These are phyloP conservation scores for Strigomonas galati DNA, from an alignment of 208 protist genomes.

Conservation along the genomic window DNA sequence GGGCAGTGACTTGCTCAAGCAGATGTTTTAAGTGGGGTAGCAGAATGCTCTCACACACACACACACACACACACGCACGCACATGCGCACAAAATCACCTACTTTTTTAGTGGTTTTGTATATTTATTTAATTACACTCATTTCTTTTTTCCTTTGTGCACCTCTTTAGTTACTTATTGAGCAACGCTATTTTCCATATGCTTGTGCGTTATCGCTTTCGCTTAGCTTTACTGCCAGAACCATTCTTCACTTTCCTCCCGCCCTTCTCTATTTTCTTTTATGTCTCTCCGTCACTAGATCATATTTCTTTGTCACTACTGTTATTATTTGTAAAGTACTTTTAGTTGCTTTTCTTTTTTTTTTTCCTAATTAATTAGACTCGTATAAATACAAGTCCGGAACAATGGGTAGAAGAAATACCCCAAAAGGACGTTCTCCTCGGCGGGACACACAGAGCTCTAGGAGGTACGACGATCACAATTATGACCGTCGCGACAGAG, in stretches of 20 bases:
- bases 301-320: not conserved
- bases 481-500: slow-evolving; percentile 6
- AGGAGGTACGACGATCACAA: slow-evolving; percentile 4
- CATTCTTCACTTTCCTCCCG: slow-evolving; percentile 11
- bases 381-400: too few species aligned
- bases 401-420: too few species aligned
- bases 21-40: too few species aligned
- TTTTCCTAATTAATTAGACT: slow-evolving; percentile 7
- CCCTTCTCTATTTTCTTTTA: not conserved
- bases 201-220: too few species aligned
- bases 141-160: not conserved
- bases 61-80: too few species aligned
- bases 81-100: too few species aligned
- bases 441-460: too few species aligned
- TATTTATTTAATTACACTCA: not conserved
- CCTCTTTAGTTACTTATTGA: not conserved
- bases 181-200: not conserved
- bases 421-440: not conserved
- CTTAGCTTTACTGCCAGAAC: not conserved
- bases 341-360: slow-evolving; percentile 15
- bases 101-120: not conserved
- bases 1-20: slow-evolving; percentile 21
- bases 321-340: not conserved
- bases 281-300: not conserved
- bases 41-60: too few species aligned